phyloP scores from a whole-genome alignment of 179 eudicot genomes.

The Camellia oleifera region DNA sequence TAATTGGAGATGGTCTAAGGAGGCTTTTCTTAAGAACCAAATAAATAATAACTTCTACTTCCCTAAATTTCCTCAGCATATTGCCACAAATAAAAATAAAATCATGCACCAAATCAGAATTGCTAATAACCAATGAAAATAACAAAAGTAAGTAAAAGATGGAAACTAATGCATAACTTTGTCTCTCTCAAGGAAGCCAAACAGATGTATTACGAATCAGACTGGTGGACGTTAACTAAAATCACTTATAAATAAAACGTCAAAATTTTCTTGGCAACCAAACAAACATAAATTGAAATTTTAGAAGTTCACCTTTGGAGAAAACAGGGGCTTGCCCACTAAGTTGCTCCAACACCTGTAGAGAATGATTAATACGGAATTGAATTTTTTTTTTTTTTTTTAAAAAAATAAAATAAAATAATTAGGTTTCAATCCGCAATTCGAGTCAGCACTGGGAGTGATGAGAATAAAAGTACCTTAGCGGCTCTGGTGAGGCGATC shows the following conservation, averaged over 20 bases:
- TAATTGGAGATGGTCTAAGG: no score
- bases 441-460: background rate
- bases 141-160: background rate
- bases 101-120: no score
- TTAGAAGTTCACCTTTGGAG: slow-evolving; percentile 45
- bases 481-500: slow-evolving; percentile 61
- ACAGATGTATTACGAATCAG: no score
- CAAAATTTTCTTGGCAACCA: background rate
- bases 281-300: background rate
- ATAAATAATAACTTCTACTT: no score
- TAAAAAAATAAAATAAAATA: background rate
- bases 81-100: no score
- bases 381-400: background rate
- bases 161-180: background rate
- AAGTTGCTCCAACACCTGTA: slow-evolving; percentile 66
- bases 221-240: background rate
- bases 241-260: background rate
- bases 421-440: background rate
- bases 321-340: slow-evolving; percentile 68
- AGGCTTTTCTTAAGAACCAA: no score
- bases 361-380: background rate
- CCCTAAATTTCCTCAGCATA: no score
- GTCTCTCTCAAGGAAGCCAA: no score
- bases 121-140: background rate
- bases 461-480: slow-evolving; percentile 24